These are phyloP conservation scores for Blumeriella jaapii DNA, from an alignment of 2,329 filamentous ascomycete species.

Conservation along the genomic window DNA sequence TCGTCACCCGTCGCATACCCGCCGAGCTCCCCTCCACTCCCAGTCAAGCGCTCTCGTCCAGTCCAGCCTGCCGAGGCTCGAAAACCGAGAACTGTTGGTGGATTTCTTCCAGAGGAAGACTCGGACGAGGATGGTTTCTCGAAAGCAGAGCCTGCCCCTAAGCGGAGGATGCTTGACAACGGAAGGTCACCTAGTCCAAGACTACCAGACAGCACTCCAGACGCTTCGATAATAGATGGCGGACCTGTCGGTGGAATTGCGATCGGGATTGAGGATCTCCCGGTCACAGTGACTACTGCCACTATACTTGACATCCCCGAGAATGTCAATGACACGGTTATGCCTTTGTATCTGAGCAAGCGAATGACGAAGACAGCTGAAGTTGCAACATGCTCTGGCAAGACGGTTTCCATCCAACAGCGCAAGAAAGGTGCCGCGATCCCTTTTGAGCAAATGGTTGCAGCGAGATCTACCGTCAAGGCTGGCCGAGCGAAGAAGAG, in stretches of 20 bases:
- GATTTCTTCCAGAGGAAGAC: slow-evolving; percentile 35
- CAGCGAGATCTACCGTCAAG: slow-evolving; percentile 52
- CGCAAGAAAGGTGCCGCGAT: slow-evolving; percentile 36
- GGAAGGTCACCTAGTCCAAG: slow-evolving; percentile 12
- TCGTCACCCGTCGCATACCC: slow-evolving; percentile 43
- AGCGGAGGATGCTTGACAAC: slow-evolving; percentile 33
- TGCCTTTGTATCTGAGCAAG: slow-evolving; percentile 19
- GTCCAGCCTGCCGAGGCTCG: slow-evolving; percentile 24
- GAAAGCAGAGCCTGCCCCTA: slow-evolving; percentile 29
- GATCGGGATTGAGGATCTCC: slow-evolving; percentile 1
- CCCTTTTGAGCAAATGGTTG: slow-evolving; percentile 56
- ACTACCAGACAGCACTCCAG: background rate
- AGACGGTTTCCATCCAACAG: slow-evolving; percentile 41
- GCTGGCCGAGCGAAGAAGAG: slow-evolving; percentile 59
- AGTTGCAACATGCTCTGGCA: slow-evolving; percentile 34
- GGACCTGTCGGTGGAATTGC: slow-evolving; percentile 11
- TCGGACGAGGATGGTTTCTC: slow-evolving; percentile 28
- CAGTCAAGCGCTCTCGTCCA: slow-evolving; percentile 30
- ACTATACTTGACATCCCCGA: background rate
- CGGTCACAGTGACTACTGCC: background rate
- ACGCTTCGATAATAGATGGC: background rate
- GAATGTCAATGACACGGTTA: background rate
- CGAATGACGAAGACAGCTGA: slow-evolving; percentile 13
- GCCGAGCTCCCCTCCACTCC: slow-evolving; percentile 22
- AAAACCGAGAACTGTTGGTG: slow-evolving; percentile 30